Evolutionary conservation across 2,329 filamentous ascomycete genomes (phyloP).

Genomic region (Cladosporium austrohemisphaericum): DNA sequence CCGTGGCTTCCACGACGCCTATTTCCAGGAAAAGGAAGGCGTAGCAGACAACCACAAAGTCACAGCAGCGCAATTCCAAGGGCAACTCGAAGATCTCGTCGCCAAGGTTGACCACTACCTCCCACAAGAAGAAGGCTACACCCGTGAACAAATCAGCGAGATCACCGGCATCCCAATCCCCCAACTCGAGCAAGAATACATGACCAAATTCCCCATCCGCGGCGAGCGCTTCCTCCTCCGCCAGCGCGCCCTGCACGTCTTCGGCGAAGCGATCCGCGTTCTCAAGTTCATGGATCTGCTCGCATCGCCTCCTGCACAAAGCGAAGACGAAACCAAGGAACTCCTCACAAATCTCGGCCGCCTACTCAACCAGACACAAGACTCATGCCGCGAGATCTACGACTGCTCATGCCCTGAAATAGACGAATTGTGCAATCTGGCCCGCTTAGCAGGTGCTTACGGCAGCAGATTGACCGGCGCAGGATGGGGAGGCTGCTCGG

Average conservation of each 20-base stretch:
- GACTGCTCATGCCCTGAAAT: slow-evolving; percentile 91
- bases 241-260: slow-evolving; percentile 86
- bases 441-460: slow-evolving; percentile 71
- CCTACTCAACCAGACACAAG: slow-evolving; percentile 85
- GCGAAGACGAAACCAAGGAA: slow-evolving; percentile 57
- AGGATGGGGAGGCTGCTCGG: slow-evolving; percentile 94
- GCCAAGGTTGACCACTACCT: slow-evolving; percentile 67
- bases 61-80: slow-evolving; percentile 41
- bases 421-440: slow-evolving; percentile 82
- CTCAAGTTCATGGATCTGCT: slow-evolving; percentile 77
- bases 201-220: slow-evolving; percentile 83
- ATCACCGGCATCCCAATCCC: slow-evolving; percentile 65
- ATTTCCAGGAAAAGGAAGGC: slow-evolving; percentile 58
- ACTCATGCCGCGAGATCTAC: slow-evolving; percentile 79
- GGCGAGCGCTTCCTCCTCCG: slow-evolving; percentile 83
- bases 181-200: slow-evolving; percentile 73
- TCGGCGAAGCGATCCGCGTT: slow-evolving; percentile 82
- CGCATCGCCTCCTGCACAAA: slow-evolving; percentile 38
- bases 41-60: slow-evolving; percentile 48
- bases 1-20: slow-evolving; percentile 79
- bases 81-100: slow-evolving; percentile 72
- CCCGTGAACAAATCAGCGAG: slow-evolving; percentile 74
- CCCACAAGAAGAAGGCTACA: slow-evolving; percentile 77
- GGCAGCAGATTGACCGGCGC: slow-evolving; percentile 87
- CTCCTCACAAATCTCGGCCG: slow-evolving; percentile 70